These are phyloP conservation scores for Cucurbita moschata DNA, from an alignment of 306 rosid genomes.

Conservation along the genomic window DNA sequence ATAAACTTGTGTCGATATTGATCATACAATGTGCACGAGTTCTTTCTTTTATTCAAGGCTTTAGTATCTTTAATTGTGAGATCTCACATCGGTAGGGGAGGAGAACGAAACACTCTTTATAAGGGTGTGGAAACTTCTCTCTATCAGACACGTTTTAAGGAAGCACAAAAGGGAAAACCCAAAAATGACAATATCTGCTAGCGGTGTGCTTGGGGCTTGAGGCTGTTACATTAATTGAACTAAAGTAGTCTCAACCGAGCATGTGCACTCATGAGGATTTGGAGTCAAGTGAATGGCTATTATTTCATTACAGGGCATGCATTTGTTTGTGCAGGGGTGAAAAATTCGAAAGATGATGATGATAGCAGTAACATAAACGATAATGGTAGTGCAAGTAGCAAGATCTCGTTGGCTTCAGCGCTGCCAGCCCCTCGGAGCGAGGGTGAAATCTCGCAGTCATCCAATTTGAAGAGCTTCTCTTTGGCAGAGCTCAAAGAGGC, in stretches of 20 bases:
- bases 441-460: conserved; percentile 33
- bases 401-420: conserved; percentile 12
- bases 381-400: conserved; percentile 12
- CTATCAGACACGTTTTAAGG: too few species aligned
- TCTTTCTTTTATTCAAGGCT: background rate
- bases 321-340: conserved; percentile 24
- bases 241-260: background rate
- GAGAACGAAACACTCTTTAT: too few species aligned
- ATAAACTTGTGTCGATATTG: background rate
- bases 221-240: background rate
- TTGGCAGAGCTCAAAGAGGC: conserved; percentile 27
- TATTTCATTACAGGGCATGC: background rate
- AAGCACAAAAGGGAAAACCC: too few species aligned
- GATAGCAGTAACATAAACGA: conserved; percentile 15
- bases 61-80: background rate
- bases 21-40: background rate
- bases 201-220: too few species aligned
- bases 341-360: conserved; percentile 23
- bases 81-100: too few species aligned
- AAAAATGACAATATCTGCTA: too few species aligned
- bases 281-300: background rate
- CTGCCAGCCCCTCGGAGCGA: conserved; percentile 18
- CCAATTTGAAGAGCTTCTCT: conserved; percentile 23
- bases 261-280: background rate
- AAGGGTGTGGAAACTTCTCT: too few species aligned